Percentiles rank a stretch among this genome's conserved stretches.
These are phyloP conservation scores for Pseudonitzschia multiseries DNA, from an alignment of 108 stramenopile genomes.

Conservation along the genomic window DNA sequence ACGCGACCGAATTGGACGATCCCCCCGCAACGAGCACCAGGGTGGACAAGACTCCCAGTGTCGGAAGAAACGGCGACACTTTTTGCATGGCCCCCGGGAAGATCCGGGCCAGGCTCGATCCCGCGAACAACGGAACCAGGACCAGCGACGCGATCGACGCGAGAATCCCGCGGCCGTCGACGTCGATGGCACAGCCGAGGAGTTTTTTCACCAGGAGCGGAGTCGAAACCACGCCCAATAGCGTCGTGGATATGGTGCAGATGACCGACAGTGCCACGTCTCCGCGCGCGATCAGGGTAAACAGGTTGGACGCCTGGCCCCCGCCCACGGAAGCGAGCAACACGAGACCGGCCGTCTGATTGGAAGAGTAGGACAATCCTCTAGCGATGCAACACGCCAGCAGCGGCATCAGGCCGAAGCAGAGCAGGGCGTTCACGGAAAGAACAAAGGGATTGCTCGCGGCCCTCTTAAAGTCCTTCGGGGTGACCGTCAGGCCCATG, in stretches of 20 bases:
- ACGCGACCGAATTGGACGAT: conserved; percentile 28
- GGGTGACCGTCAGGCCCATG: conserved; percentile 37
- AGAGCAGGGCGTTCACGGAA: conserved; percentile 22
- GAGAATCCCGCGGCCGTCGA: conserved; percentile 25
- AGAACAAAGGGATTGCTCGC: conserved; percentile 10
- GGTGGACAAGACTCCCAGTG: conserved; percentile 35
- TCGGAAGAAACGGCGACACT: conserved; percentile 17
- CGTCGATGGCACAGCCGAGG: conserved; percentile 14
- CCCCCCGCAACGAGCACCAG: conserved; percentile 40
- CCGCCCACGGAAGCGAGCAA: conserved; percentile 39
- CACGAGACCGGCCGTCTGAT: conserved; percentile 18
- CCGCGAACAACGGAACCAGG: conserved; percentile 31
- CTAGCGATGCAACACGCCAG: conserved; percentile 12
- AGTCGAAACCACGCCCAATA: conserved; percentile 33
- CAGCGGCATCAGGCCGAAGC: conserved; percentile 42
- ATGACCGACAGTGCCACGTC: conserved; percentile 40
- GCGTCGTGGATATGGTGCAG: conserved; percentile 37
- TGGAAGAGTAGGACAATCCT: background rate
- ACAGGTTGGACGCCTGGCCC: conserved; percentile 47
- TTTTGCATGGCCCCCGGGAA: conserved; percentile 4
- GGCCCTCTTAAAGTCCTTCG: conserved; percentile 22
- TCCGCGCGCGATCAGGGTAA: conserved; percentile 39
- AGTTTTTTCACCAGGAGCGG: conserved; percentile 27
- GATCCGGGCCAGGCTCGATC: conserved; percentile 8
- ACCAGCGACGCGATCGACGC: conserved; percentile 30